Conservation (phyloP, 169 alveolate species). For the Plasmodium vivax region DNA sequence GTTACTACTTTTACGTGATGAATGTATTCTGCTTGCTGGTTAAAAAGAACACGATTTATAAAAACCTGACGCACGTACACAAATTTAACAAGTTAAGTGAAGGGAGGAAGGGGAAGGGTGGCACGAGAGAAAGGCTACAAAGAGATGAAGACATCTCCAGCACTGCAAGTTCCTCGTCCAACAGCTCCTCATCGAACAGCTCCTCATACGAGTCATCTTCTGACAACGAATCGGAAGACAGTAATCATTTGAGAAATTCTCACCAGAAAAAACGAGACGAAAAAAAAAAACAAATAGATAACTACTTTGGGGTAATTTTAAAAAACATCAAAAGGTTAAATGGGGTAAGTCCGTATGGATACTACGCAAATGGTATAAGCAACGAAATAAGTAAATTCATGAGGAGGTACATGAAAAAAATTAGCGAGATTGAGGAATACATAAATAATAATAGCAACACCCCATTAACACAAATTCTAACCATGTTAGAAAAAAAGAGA, state of each 20-base stretch:
- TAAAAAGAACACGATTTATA: slow-evolving; percentile 63
- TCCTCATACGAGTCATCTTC: slow-evolving; percentile 2
- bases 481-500: slow-evolving; percentile 78
- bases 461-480: slow-evolving; percentile 77
- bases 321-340: slow-evolving; percentile 57
- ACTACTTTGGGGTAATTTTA: slow-evolving; percentile 74
- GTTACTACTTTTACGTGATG: slow-evolving; percentile 71
- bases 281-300: slow-evolving; percentile 45
- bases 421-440: slow-evolving; percentile 77
- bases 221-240: slow-evolving; percentile 10
- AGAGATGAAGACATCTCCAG: slow-evolving; percentile 6
- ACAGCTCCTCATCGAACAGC: slow-evolving; percentile 4
- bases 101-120: slow-evolving; percentile 2
- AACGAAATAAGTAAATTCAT: slow-evolving; percentile 79
- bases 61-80: slow-evolving; percentile 68
- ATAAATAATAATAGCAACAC: slow-evolving; percentile 77
- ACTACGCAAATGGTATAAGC: slow-evolving; percentile 78
- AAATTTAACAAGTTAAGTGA: slow-evolving; percentile 65
- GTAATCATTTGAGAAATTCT: slow-evolving; percentile 21
- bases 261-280: slow-evolving; percentile 22
- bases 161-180: slow-evolving; percentile 1
- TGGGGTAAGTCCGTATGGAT: slow-evolving; percentile 74
- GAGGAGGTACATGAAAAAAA: slow-evolving; percentile 68
- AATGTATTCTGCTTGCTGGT: slow-evolving; percentile 66
- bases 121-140: slow-evolving; percentile 4